Base-by-base conservation (phyloP, 116 monocot genomes). In the Papilionanthe hybrid region DNA sequence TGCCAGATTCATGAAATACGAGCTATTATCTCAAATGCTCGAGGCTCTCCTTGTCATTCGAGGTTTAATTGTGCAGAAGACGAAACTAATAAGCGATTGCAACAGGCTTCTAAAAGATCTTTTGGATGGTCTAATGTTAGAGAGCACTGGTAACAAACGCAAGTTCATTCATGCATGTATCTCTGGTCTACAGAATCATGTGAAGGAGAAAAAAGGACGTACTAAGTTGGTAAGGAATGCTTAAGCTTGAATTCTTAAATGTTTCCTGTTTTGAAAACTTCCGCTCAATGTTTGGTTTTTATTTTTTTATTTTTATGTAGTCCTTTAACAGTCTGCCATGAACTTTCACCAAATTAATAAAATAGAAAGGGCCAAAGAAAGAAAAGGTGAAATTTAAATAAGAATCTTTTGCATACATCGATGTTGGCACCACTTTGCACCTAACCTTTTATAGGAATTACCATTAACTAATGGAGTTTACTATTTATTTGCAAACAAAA, bases 41-140 rank as follows among this genome's bases (percentile, higher is more conserved):
- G 98, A 99, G 78, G 90, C 98, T 79, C 89, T 91, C 78, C 88
- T 94, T 81, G 86, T 99, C 43, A 91, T 99, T 85, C 86, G 95
- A 82, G 98, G 98, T n/a, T 76, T 99, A 44, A 91, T 99, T 79
- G 91, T 99, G 42, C 98, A 99, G 84, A 99, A 99, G 84, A 99
- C 98, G 74, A 99, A 99, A 79, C 81, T 99, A 50, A 99, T 99
- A 55, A 90, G 84, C 80, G 98, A 99, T 42, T 94, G 98, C 65
- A 94, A 91, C 79, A 84, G 82, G 67, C 93, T 94, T 58, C 80
- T 99, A 84, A 99, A 95, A 69, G 98, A 99, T 41, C 93, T 99
- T 81, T 84, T 99, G 18, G 98, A 99, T 73, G 81, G 98, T 80
- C 91, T 99, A 82, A 83, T 98, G 53, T 83, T 94, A 10, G 98